Conservation (phyloP, 169 alveolate genomes). For the Plasmodium knowlesi region DNA sequence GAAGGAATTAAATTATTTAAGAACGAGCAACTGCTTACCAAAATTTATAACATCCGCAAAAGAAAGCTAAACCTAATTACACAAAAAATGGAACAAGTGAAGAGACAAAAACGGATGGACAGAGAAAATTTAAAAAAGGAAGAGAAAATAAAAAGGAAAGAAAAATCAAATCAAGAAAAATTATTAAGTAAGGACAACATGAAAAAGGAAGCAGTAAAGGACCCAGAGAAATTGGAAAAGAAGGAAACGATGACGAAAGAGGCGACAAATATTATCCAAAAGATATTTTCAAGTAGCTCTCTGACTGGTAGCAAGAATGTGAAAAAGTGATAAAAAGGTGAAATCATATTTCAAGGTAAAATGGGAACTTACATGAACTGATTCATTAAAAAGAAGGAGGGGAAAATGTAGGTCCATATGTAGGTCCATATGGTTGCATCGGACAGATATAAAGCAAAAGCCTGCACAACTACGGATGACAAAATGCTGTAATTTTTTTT, state of each 20-base stretch:
- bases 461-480: not conserved
- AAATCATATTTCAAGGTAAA: not conserved
- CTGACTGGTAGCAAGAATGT: not conserved
- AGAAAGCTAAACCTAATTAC: constrained; percentile 54
- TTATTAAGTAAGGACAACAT: not conserved
- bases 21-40: constrained; percentile 34
- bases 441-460: not conserved
- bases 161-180: constrained; percentile 51
- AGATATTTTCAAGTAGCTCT: constrained; percentile 1
- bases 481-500: not conserved
- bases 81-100: constrained; percentile 57
- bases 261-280: constrained; percentile 1
- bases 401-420: too few species aligned
- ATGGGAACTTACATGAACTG: not conserved
- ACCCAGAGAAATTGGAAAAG: not conserved
- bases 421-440: not conserved
- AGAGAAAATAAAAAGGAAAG: constrained; percentile 68
- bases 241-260: constrained; percentile 7
- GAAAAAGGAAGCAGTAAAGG: constrained; percentile 40
- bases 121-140: constrained; percentile 62
- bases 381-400: not conserved
- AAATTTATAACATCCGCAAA: constrained; percentile 57
- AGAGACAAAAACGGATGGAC: constrained; percentile 60
- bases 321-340: not conserved
- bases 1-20: constrained; percentile 65